These are phyloP conservation scores for Medicago lupulina DNA, from an alignment of 306 rosid species.

Conservation along the genomic window DNA sequence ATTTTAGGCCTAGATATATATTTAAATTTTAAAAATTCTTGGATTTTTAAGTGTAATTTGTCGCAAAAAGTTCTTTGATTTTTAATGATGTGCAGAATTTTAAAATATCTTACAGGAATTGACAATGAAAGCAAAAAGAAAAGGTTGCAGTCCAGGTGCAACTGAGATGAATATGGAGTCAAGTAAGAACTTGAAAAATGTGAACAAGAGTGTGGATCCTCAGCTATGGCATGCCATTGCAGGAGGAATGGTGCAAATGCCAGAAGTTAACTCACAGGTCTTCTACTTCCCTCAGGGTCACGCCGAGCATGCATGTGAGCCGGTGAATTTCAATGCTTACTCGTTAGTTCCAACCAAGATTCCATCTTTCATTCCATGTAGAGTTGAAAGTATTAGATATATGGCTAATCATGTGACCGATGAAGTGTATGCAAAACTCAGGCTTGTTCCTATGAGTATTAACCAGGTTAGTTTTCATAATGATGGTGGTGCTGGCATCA, in stretches of 20 bases:
- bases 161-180: conserved; percentile 71
- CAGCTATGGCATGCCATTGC: conserved; percentile 92
- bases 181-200: conserved; percentile 63
- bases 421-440: conserved; percentile 68
- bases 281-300: conserved; percentile 82
- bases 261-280: conserved; percentile 60
- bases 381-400: conserved; percentile 60
- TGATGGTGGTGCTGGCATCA: conserved; percentile 47
- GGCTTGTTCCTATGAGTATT: conserved; percentile 52
- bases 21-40: too few species aligned
- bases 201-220: conserved; percentile 70
- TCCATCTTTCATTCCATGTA: conserved; percentile 62
- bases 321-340: conserved; percentile 60
- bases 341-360: too few species aligned
- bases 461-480: conserved; percentile 48
- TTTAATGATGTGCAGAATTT: background rate
- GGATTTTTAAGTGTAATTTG: too few species aligned
- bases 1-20: too few species aligned
- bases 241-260: conserved; percentile 92
- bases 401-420: conserved; percentile 85
- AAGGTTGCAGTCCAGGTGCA: background rate
- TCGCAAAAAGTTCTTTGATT: too few species aligned
- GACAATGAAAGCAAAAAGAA: conserved; percentile 9
- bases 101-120: conserved; percentile 31
- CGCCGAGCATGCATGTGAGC: conserved; percentile 75